Evolutionary conservation across 1,284 basidiomycete genomes (phyloP).

Genomic region (Flammula alnicola): DNA sequence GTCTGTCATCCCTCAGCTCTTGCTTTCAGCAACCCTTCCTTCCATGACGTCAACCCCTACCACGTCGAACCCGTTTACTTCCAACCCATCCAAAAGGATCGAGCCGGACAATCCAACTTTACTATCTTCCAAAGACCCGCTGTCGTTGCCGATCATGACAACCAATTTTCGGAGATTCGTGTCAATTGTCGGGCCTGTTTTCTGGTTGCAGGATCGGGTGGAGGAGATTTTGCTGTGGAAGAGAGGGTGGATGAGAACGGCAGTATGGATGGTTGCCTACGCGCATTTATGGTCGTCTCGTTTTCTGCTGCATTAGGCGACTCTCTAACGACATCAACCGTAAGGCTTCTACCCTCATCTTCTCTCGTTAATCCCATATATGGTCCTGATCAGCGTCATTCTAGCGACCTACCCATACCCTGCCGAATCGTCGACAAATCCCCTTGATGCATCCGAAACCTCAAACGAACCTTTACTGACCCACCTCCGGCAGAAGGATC

Average conservation of each 20-base stretch:
- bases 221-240: slow-evolving; percentile 80
- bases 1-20: slow-evolving; percentile 40
- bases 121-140: slow-evolving; percentile 53
- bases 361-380: slow-evolving; percentile 66
- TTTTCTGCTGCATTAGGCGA: slow-evolving; percentile 3
- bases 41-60: slow-evolving; percentile 19
- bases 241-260: slow-evolving; percentile 66
- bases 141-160: slow-evolving; percentile 73
- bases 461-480: slow-evolving; percentile 18
- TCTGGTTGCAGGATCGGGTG: slow-evolving; percentile 78
- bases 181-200: slow-evolving; percentile 65
- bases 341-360: slow-evolving; percentile 72
- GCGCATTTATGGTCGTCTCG: slow-evolving; percentile 66
- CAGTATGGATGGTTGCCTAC: slow-evolving; percentile 69
- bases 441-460: slow-evolving; percentile 16
- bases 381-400: slow-evolving; percentile 57
- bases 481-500: slow-evolving; percentile 50
- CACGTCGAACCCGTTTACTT: slow-evolving; percentile 14
- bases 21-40: slow-evolving; percentile 36
- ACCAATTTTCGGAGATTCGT: slow-evolving; percentile 78
- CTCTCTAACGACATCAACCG: neutral
- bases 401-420: slow-evolving; percentile 58
- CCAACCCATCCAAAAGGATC: slow-evolving; percentile 28
- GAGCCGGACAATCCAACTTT: slow-evolving; percentile 28
- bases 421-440: slow-evolving; percentile 18